Base-by-base conservation (phyloP, 139 green algal species). In the Marvania coccoides region DNA sequence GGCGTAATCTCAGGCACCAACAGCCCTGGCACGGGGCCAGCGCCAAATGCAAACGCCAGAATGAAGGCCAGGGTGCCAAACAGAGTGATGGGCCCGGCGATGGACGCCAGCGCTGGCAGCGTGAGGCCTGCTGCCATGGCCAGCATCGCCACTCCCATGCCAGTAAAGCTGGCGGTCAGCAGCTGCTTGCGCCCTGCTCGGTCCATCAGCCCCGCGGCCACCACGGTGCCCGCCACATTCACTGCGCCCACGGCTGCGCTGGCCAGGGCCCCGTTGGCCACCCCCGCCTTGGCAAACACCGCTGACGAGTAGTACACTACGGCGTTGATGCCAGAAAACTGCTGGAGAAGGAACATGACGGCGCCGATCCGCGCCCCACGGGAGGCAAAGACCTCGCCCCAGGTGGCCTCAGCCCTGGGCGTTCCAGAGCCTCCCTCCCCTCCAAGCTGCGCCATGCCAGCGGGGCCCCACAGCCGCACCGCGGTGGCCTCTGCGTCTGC, bases 311-410 rank as follows among this genome's bases (percentile, higher is more conserved):
- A 98, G 82, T 95, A 98, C 28, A 97, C 80, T 48, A 98, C 81
- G 5, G 89, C 89, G 56, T 97, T 97, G 79, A 99, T 95, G 74
- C 94, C 94, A 3, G 83, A 78, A 61, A 97, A 92, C 85, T 99
- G 94, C 81, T 97, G 92, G 34, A 96, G 80, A 3, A 93, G 42
- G 70, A 97, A 98, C 30, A 98, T 63, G n/a, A 60, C 40, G n/a
- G 65, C 59, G 47, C 83, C 82, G 12, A 85, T 83, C 8, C 71
- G 24, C 30, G 82, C 79, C 3, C 74, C 74, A 8, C 70, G 65
- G 69, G 61, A 65, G 31, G 33, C 48, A 30, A 86, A 73, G 34
- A 92, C 65, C 40, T 86, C 75, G 2, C 42, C 40, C 61, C 76
- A 77, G 38, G 63, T 58, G 5, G 73, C 56, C 35, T 80, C 58